Evolutionary conservation across 208 protist species (phyloP).

Genomic region (Trypanosoma vivax): DNA sequence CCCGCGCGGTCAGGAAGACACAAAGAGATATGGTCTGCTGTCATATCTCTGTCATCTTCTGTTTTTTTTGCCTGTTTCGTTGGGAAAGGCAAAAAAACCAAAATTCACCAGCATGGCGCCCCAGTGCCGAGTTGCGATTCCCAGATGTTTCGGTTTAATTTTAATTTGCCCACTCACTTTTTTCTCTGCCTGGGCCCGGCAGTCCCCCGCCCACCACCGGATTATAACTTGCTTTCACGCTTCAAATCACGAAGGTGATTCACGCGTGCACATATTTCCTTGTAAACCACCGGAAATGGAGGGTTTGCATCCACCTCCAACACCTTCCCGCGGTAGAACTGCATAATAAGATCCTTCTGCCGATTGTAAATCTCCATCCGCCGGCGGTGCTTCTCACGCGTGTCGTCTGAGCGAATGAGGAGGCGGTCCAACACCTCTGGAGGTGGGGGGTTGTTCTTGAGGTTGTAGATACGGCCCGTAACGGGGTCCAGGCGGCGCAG

Average conservation of each 20-base stretch:
- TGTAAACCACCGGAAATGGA: slow-evolving; percentile 39
- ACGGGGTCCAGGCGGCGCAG: slow-evolving; percentile 61
- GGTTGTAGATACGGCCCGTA: slow-evolving; percentile 70
- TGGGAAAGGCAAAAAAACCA: too few relatives aligned
- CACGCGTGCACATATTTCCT: slow-evolving; percentile 21
- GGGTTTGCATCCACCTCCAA: slow-evolving; percentile 52
- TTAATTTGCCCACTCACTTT: too few relatives aligned
- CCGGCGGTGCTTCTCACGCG: slow-evolving; percentile 56
- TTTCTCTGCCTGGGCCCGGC: too few relatives aligned
- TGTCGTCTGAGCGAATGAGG: slow-evolving; percentile 78
- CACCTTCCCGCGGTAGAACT: slow-evolving; percentile 45
- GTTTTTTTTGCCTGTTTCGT: too few relatives aligned
- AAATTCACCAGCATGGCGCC: too few relatives aligned
- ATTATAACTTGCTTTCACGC: slow-evolving; percentile 7
- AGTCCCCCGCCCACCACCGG: too few relatives aligned
- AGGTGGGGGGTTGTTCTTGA: slow-evolving; percentile 66
- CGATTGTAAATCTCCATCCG: slow-evolving; percentile 67
- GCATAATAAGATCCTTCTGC: slow-evolving; percentile 53
- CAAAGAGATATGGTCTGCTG: too few relatives aligned
- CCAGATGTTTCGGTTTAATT: too few relatives aligned
- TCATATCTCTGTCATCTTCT: too few relatives aligned
- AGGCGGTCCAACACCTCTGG: slow-evolving; percentile 57
- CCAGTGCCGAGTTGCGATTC: too few relatives aligned
- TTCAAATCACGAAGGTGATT: slow-evolving; percentile 21
- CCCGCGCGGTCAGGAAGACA: too few relatives aligned